Conservation (phyloP, 768 basidiomycete species). For the Vishniacozyma victoriae region DNA sequence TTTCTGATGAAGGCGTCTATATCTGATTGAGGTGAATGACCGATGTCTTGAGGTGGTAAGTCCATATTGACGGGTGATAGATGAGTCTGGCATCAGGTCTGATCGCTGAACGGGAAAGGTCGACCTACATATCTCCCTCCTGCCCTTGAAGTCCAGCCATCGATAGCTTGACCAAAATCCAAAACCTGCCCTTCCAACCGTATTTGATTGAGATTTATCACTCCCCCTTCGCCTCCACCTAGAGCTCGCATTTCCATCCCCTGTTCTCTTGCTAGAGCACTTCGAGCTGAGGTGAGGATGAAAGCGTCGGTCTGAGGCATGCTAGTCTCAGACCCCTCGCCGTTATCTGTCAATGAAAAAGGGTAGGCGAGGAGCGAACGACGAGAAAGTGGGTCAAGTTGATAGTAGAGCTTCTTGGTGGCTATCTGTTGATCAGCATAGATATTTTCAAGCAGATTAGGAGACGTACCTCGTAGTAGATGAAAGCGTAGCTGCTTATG, state of each 20-base stretch:
- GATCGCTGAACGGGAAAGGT: too few relatives aligned
- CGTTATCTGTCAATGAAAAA: not conserved
- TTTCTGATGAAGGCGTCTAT: conserved; percentile 32
- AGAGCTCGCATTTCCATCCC: conserved; percentile 24
- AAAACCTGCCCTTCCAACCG: too few relatives aligned
- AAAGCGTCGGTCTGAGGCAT: conserved; percentile 7
- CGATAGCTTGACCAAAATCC: too few relatives aligned
- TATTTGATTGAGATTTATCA: conserved; percentile 13
- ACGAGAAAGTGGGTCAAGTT: conserved; percentile 40
- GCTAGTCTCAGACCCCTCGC: not conserved
- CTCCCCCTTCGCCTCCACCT: conserved; percentile 30
- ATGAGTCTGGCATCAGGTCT: too few relatives aligned
- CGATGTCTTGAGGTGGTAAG: too few relatives aligned
- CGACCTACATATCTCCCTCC: too few relatives aligned
- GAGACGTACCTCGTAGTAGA: conserved; percentile 31
- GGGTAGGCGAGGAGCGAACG: conserved; percentile 35
- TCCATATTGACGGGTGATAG: not conserved
- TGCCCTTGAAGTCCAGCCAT: too few relatives aligned
- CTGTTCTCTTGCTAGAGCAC: conserved; percentile 9
- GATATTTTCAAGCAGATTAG: not conserved
- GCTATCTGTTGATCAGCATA: conserved; percentile 9
- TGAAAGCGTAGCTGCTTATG: conserved; percentile 34
- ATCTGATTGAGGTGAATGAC: too few relatives aligned
- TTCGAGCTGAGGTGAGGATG: conserved; percentile 21
- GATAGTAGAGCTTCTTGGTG: conserved; percentile 23